Conservation (phyloP, 1,139 yeast species). For the Suhomyces terraborum region DNA sequence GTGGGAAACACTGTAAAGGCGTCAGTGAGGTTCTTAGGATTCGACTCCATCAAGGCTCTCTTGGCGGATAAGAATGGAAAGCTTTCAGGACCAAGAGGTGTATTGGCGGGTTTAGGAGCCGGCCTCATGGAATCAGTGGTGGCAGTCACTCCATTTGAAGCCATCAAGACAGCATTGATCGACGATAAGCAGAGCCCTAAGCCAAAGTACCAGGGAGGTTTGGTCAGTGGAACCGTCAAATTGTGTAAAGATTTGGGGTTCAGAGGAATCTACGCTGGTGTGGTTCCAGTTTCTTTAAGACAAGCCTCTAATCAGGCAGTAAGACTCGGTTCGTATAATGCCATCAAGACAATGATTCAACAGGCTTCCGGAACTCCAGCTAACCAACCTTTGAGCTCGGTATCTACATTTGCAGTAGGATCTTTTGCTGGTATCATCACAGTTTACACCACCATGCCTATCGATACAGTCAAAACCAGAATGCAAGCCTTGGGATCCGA, state of each 20-base stretch:
- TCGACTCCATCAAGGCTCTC: constrained; percentile 78
- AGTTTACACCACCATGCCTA: constrained; percentile 96
- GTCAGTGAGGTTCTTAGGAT: constrained; percentile 88
- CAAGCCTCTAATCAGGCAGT: constrained; percentile 97
- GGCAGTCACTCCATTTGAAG: constrained; percentile 97
- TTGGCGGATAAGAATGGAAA: constrained; percentile 84
- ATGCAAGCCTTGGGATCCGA: constrained; percentile 93
- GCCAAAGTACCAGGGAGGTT: constrained; percentile 77
- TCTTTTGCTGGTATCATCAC: constrained; percentile 92
- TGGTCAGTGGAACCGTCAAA: constrained; percentile 60
- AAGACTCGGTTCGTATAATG: constrained; percentile 87
- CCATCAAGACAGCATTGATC: constrained; percentile 91
- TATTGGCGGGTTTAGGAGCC: constrained; percentile 93
- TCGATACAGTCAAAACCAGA: constrained; percentile 95
- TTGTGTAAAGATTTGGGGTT: constrained; percentile 78
- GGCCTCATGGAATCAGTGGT: constrained; percentile 88
- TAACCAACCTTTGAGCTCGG: constrained; percentile 74
- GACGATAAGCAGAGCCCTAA: constrained; percentile 80
- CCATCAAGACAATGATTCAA: constrained; percentile 81
- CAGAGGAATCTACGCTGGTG: constrained; percentile 82
- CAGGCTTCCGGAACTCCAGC: constrained; percentile 65
- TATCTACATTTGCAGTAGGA: constrained; percentile 84
- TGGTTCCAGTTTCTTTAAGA: constrained; percentile 89
- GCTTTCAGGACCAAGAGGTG: constrained; percentile 86
- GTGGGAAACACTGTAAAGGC: constrained; percentile 97